A percentile compares a stretch with the other conserved stretches of the same genome.
Evolutionary conservation across 2,329 filamentous ascomycete species (phyloP).

Genomic region (Nannizzia gypsea): DNA sequence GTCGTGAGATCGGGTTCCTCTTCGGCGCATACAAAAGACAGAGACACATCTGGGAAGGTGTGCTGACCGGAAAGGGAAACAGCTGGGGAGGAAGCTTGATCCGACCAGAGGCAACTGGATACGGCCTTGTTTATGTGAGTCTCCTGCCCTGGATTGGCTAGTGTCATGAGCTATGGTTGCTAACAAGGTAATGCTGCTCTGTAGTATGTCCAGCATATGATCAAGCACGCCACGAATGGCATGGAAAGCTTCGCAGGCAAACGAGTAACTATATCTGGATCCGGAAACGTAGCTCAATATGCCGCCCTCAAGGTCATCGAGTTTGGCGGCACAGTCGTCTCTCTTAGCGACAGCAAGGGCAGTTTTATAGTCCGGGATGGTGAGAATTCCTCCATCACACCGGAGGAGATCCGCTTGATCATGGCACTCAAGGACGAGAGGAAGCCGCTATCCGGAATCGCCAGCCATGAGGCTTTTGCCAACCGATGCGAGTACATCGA

Average conservation of each 20-base stretch:
- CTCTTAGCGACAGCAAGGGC: conserved; percentile 86
- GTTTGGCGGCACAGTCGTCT: conserved; percentile 84
- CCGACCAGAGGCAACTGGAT: conserved; percentile 92
- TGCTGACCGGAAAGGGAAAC: conserved; percentile 89
- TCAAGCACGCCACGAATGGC: conserved; percentile 65
- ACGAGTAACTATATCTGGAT: conserved; percentile 89
- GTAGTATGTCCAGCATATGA: conserved; percentile 85
- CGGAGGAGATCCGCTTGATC: conserved; percentile 67
- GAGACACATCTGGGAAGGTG: conserved; percentile 86
- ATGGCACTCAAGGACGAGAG: conserved; percentile 77
- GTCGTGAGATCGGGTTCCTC: conserved; percentile 85
- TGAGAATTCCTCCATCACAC: conserved; percentile 51
- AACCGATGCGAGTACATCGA: conserved; percentile 73
- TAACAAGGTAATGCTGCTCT: conserved; percentile 3
- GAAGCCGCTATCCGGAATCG: conserved; percentile 65
- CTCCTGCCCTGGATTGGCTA: conserved; percentile 9
- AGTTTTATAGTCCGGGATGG: conserved; percentile 62
- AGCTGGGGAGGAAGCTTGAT: conserved; percentile 90
- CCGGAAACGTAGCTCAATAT: conserved; percentile 96
- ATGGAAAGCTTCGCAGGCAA: conserved; percentile 80
- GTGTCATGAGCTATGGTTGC: neutral
- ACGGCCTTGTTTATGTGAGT: conserved; percentile 76
- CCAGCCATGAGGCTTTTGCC: conserved; percentile 43
- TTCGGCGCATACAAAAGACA: conserved; percentile 88
- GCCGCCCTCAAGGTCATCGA: conserved; percentile 93